Conservation (phyloP, 2,329 filamentous ascomycete species). For the Cephalotrichum gorgonifer region DNA sequence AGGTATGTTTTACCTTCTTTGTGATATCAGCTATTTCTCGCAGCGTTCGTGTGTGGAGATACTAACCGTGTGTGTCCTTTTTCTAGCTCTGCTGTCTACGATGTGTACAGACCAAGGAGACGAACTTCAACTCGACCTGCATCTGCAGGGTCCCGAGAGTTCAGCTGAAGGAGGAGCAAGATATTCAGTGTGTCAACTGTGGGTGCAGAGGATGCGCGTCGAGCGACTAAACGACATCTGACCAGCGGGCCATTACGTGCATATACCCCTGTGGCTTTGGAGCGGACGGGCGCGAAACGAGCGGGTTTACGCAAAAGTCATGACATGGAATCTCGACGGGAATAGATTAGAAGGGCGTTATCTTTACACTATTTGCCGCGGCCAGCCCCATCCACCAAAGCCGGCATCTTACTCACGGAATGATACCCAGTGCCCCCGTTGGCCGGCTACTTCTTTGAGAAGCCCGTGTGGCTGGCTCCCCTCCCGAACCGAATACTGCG, state of each 20-base stretch:
- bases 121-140: slow-evolving; percentile 95
- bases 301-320: neutral
- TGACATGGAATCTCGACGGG: neutral
- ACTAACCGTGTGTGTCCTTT: slow-evolving; percentile 17
- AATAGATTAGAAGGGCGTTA: neutral
- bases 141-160: slow-evolving; percentile 90
- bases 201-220: slow-evolving; percentile 87
- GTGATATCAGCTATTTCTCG: neutral
- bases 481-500: slow-evolving; percentile 56
- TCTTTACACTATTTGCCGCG: neutral
- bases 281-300: too few relatives aligned
- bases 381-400: neutral
- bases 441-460: slow-evolving; percentile 31
- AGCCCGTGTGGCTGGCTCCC: slow-evolving; percentile 37
- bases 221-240: slow-evolving; percentile 48
- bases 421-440: neutral
- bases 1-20: slow-evolving; percentile 46
- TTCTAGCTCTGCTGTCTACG: slow-evolving; percentile 78
- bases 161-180: slow-evolving; percentile 80
- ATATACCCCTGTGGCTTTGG: too few relatives aligned
- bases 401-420: neutral
- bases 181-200: slow-evolving; percentile 89
- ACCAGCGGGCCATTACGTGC: neutral
- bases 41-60: neutral
- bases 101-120: slow-evolving; percentile 99